Conservation (phyloP, 768 basidiomycete genomes). For the Pisolithus microcarpus region DNA sequence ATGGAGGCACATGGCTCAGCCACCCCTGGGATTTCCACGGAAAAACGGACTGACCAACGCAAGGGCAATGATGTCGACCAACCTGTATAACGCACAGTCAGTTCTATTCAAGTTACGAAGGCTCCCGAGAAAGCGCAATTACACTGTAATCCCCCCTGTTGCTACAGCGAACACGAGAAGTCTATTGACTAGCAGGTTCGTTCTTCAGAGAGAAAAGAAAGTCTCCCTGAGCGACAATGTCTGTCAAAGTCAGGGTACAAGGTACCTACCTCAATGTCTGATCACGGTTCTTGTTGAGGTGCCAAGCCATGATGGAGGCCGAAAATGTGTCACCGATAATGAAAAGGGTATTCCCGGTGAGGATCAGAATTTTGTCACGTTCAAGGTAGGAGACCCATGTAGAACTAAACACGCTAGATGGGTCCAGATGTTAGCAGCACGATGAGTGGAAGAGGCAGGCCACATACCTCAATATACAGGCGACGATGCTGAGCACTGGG, state of each 20-base stretch:
- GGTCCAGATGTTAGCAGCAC: background rate
- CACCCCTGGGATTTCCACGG: too few relatives aligned
- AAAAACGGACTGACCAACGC: slow-evolving; percentile 11
- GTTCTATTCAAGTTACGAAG: background rate
- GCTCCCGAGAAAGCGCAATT: background rate
- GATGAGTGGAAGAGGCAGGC: background rate
- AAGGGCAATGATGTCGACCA: slow-evolving; percentile 22
- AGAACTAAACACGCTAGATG: background rate
- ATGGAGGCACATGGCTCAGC: background rate
- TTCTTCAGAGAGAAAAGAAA: background rate
- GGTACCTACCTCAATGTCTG: background rate
- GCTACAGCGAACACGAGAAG: slow-evolving; percentile 19
- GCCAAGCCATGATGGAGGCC: slow-evolving; percentile 1
- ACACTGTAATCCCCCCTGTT: slow-evolving; percentile 21
- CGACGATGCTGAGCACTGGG: slow-evolving; percentile 1
- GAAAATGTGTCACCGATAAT: slow-evolving; percentile 6
- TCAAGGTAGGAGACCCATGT: slow-evolving; percentile 2
- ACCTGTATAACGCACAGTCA: slow-evolving; percentile 1
- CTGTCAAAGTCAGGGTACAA: too few relatives aligned
- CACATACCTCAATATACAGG: slow-evolving; percentile 1
- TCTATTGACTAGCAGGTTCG: background rate
- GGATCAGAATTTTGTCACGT: background rate
- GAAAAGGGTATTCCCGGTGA: slow-evolving; percentile 3
- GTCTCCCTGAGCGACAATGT: too few relatives aligned
- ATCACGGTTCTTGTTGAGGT: slow-evolving; percentile 1